These are phyloP conservation scores for Candida buenavistaensis DNA, from an alignment of 1,139 yeast species.

Conservation along the genomic window DNA sequence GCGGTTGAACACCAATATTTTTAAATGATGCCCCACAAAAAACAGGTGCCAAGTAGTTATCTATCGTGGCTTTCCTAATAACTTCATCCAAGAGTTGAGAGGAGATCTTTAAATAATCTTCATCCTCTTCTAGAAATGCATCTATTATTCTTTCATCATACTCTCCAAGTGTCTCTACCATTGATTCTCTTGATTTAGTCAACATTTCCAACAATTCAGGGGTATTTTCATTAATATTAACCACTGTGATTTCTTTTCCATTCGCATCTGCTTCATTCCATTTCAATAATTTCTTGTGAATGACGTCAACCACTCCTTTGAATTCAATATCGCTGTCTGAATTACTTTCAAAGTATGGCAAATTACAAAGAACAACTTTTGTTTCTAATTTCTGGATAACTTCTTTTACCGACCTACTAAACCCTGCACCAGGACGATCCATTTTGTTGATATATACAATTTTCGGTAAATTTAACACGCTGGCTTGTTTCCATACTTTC, in stretches of 20 bases:
- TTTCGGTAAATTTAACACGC: constrained; percentile 64
- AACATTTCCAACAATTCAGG: constrained; percentile 50
- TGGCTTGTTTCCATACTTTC: constrained; percentile 92
- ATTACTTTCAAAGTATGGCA: constrained; percentile 65
- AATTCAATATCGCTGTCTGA: constrained; percentile 48
- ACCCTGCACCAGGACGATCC: constrained; percentile 97
- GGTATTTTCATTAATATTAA: constrained; percentile 35
- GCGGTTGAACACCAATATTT: constrained; percentile 93
- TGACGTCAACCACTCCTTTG: constrained; percentile 80
- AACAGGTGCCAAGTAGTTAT: constrained; percentile 67
- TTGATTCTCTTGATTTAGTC: constrained; percentile 62
- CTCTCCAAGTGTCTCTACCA: constrained; percentile 83
- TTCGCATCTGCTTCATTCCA: constrained; percentile 58
- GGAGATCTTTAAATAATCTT: constrained; percentile 67
- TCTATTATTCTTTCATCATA: constrained; percentile 76
- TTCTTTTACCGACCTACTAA: constrained; percentile 84
- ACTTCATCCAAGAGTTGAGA: constrained; percentile 51
- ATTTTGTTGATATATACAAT: constrained; percentile 85
- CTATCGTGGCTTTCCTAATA: constrained; percentile 62
- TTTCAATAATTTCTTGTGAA: constrained; percentile 61
- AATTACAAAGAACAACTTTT: constrained; percentile 67
- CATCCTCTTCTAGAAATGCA: constrained; percentile 69
- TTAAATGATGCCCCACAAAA: constrained; percentile 91
- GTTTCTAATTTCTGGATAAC: constrained; percentile 77
- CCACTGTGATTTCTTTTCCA: constrained; percentile 57